Evolutionary conservation across 108 stramenopile species (phyloP).

Genomic region (Conticribra guillardii): DNA sequence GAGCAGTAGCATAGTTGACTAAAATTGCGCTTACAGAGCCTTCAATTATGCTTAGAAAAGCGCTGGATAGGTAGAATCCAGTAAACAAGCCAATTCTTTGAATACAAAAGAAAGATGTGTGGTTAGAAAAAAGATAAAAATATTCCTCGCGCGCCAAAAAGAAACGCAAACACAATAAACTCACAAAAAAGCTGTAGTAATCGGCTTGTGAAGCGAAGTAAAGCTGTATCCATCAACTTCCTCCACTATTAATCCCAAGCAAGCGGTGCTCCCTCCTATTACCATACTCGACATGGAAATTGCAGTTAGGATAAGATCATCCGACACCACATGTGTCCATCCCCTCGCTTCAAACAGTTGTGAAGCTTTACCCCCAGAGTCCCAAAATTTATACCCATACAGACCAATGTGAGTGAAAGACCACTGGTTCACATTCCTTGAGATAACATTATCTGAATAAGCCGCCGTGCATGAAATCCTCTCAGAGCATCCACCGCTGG

Average conservation of each 20-base stretch:
- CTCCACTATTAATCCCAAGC: constrained; percentile 70
- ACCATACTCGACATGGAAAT: constrained; percentile 59
- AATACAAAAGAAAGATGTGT: constrained; percentile 1
- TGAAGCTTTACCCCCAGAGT: constrained; percentile 66
- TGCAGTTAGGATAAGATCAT: constrained; percentile 68
- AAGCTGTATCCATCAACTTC: constrained; percentile 76
- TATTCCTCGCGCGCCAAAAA: background rate
- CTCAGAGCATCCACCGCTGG: background rate
- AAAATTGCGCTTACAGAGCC: constrained; percentile 84
- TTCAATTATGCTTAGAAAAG: constrained; percentile 71
- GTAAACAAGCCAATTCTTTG: constrained; percentile 62
- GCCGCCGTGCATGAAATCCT: constrained; percentile 11
- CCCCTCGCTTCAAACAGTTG: constrained; percentile 79
- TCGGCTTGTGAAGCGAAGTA: constrained; percentile 65
- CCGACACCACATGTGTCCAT: constrained; percentile 74
- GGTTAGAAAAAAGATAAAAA: constrained; percentile 17
- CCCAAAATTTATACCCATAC: constrained; percentile 76
- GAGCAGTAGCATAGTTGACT: constrained; percentile 83
- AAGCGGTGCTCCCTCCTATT: constrained; percentile 45
- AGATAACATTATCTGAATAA: constrained; percentile 57
- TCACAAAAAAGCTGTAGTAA: constrained; percentile 66
- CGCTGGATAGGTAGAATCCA: constrained; percentile 57
- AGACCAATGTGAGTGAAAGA: constrained; percentile 80
- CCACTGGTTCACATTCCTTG: constrained; percentile 78
- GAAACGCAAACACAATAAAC: constrained; percentile 4